Evolutionary conservation across 768 basidiomycete species (phyloP), one percentile per base, ranked within the genome.

Genomic region (Lactarius tabidus): DNA sequence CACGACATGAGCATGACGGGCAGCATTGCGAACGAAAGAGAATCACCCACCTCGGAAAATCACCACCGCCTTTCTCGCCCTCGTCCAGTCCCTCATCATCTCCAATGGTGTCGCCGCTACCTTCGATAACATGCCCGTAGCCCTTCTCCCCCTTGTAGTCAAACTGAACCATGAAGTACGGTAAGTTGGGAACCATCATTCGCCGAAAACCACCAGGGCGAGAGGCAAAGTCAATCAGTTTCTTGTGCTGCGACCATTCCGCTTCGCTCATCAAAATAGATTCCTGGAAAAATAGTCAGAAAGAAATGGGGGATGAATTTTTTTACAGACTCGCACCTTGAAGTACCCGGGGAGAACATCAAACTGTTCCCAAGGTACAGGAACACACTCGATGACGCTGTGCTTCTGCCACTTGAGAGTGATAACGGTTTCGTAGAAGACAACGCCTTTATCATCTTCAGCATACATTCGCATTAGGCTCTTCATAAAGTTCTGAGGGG

Each of bases 121-220:
- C 97, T 75, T 99, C 97, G 66, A 99, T 97, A 67, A 99, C 92
- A 76, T 99, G 97, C 0, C 97, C 97, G 73, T 94, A 99, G 2
- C 97, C 97, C 72, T 93, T 94, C 76, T 98, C 95, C 29, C 97
- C 95, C 72, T 95, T 98, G 76, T 98, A 82, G 76, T 99, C 97
- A 75, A 96, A 99, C 71, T 96, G 95, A 8, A 98, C 91, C 93
- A 95, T 96, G 72, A 99, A 99, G 76, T 99, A 99, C 1, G 97
- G 97, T 35, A 99, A 78, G 72, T 98, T 97, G 3, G 95, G 88
- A 14, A 99, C 96, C 90, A 99, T 91, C 29, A 92, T 87, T 0
- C 96, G 84, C 48, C 95, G 82, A 80, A 98, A 98, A 3, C 96
- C 96, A 20, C 96, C 95, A 1, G 93, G 91, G 5, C 93, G 81